These are phyloP conservation scores for Meyerozyma sp. DNA, from an alignment of 1,139 yeast species.

Conservation along the genomic window DNA sequence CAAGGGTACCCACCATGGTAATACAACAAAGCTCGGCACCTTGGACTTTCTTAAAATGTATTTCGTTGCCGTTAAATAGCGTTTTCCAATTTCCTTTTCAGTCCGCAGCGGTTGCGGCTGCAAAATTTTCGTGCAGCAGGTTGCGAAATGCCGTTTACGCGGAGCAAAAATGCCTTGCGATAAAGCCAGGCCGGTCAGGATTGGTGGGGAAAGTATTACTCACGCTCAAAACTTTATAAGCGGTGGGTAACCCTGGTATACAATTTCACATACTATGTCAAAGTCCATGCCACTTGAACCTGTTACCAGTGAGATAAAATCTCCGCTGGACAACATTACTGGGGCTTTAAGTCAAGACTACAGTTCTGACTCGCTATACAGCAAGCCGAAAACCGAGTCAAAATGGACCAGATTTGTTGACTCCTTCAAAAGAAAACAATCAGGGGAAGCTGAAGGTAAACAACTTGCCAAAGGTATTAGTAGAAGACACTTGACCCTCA, in stretches of 20 bases:
- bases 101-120: not conserved
- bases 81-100: not conserved
- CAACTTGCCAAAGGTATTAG: constrained; percentile 29
- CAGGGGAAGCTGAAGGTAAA: constrained; percentile 18
- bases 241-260: not conserved
- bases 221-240: not conserved
- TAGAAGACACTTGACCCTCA: constrained; percentile 29
- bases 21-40: too few relatives aligned
- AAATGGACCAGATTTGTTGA: constrained; percentile 23
- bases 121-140: not conserved
- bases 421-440: constrained; percentile 23
- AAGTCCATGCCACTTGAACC: not conserved
- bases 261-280: not conserved
- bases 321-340: not conserved
- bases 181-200: not conserved
- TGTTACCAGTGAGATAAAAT: not conserved
- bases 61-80: too few relatives aligned
- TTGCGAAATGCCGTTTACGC: not conserved
- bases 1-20: too few relatives aligned
- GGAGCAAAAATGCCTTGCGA: constrained; percentile 1
- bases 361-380: not conserved
- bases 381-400: not conserved
- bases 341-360: not conserved
- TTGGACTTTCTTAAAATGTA: too few relatives aligned
- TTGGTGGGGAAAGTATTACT: not conserved